Percentiles rank a stretch among this genome's conserved stretches.
phyloP scores from a whole-genome alignment of 1,139 yeast species.

The Nakaseomyces delphensis region DNA sequence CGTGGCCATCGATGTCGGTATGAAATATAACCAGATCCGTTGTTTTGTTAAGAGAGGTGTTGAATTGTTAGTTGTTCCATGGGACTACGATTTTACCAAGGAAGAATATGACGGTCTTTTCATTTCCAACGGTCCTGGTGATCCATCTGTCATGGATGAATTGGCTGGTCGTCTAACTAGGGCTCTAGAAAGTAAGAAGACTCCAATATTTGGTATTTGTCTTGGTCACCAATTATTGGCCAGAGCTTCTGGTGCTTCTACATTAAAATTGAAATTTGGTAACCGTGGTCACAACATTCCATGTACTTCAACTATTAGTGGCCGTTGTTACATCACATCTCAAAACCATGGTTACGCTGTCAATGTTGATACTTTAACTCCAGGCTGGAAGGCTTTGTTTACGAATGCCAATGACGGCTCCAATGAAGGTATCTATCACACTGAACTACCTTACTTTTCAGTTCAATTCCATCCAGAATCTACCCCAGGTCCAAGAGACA shows the following conservation, averaged over 20 bases:
- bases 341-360: slow-evolving; percentile 99
- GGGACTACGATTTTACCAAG: slow-evolving; percentile 75
- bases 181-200: slow-evolving; percentile 53
- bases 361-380: slow-evolving; percentile 61
- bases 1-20: slow-evolving; percentile 92
- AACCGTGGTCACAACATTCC: slow-evolving; percentile 99
- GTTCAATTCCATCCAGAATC: slow-evolving; percentile 99
- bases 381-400: slow-evolving; percentile 89
- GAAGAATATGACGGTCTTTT: slow-evolving; percentile 91
- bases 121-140: slow-evolving; percentile 98
- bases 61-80: slow-evolving; percentile 91
- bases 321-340: slow-evolving; percentile 96
- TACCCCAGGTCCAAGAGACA: slow-evolving; percentile 98
- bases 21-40: slow-evolving; percentile 95
- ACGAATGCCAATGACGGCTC: slow-evolving; percentile 96
- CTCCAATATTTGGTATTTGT: slow-evolving; percentile 95
- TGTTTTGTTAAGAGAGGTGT: slow-evolving; percentile 96
- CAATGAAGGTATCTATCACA: slow-evolving; percentile 95
- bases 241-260: slow-evolving; percentile 89
- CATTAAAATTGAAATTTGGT: slow-evolving; percentile 91
- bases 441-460: slow-evolving; percentile 84
- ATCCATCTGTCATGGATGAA: slow-evolving; percentile 73
- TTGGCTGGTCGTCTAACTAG: slow-evolving; percentile 39
- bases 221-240: slow-evolving; percentile 97
- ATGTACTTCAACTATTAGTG: slow-evolving; percentile 85